A percentile compares a stretch with the other conserved stretches of the same genome.
Conservation (phyloP, 2,329 filamentous ascomycete species). For the Emericellopsis atlantica region DNA sequence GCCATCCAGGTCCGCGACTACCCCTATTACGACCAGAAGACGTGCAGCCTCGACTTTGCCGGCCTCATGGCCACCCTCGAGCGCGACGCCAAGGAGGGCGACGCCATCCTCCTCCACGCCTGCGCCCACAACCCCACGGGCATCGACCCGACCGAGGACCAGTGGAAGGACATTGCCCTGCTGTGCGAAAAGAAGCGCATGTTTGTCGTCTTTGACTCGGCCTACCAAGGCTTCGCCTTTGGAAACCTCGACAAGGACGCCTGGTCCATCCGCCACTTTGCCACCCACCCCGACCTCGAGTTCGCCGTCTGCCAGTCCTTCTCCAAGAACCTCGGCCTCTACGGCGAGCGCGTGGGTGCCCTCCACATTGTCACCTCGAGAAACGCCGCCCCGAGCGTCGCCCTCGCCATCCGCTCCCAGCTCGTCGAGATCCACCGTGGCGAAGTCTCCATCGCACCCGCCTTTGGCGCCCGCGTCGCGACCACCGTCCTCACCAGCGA, state of each 20-base stretch:
- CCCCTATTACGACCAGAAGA: conserved; percentile 15
- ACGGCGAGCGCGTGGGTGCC: conserved; percentile 19
- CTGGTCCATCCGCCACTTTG: conserved; percentile 18
- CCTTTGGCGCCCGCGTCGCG: conserved; percentile 4
- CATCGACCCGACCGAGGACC: conserved; percentile 16
- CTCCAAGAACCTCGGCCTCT: conserved; percentile 23
- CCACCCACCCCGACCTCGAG: background rate
- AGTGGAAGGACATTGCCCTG: conserved; percentile 18
- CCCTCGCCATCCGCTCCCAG: background rate
- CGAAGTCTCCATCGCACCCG: conserved; percentile 4
- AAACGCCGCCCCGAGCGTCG: background rate
- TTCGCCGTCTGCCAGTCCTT: conserved; percentile 18
- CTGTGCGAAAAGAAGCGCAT: conserved; percentile 14
- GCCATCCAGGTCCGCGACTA: conserved; percentile 10
- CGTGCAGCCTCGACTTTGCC: conserved; percentile 14
- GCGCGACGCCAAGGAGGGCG: conserved; percentile 10
- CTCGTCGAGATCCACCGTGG: conserved; percentile 2
- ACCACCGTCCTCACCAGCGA: conserved; percentile 1
- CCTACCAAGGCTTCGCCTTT: conserved; percentile 24
- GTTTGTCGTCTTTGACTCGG: conserved; percentile 21
- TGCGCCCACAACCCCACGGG: conserved; percentile 26
- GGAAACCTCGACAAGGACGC: conserved; percentile 19
- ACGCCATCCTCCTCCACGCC: conserved; percentile 22
- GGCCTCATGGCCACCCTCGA: conserved; percentile 13
- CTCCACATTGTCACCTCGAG: conserved; percentile 6